These are phyloP conservation scores for Hirsutella rhossiliensis DNA, from an alignment of 2,329 filamentous ascomycete species.

Conservation along the genomic window DNA sequence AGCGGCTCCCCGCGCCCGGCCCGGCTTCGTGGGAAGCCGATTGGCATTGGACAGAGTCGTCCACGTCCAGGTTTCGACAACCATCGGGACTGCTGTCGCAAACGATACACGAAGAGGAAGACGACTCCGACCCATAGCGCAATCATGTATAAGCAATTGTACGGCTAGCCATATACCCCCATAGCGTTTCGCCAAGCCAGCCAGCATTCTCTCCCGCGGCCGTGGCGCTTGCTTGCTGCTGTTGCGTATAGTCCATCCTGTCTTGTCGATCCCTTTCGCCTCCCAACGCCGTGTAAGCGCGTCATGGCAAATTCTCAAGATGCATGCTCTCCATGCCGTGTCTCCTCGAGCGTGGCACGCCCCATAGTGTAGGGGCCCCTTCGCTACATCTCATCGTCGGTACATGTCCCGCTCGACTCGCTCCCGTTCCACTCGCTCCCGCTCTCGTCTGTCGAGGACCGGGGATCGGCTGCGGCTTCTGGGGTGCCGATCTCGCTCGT, in stretches of 20 bases:
- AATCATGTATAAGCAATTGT: background rate
- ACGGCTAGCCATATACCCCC: background rate
- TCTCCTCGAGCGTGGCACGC: background rate
- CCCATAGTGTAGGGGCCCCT: constrained; percentile 1
- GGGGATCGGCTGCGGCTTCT: constrained; percentile 29
- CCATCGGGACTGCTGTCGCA: constrained; percentile 44
- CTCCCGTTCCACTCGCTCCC: constrained; percentile 34
- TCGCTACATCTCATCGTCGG: constrained; percentile 26
- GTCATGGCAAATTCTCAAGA: background rate
- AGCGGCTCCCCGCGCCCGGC: background rate
- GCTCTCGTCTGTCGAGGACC: constrained; percentile 23
- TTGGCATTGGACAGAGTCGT: constrained; percentile 24
- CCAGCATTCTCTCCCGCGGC: too few species aligned
- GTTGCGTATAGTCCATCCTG: too few species aligned
- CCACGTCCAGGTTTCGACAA: constrained; percentile 25
- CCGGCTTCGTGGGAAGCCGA: constrained; percentile 16
- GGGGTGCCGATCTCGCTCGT: constrained; percentile 27
- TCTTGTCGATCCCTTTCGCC: too few species aligned
- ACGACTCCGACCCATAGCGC: constrained; percentile 38
- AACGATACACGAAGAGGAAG: constrained; percentile 57
- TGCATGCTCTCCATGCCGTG: background rate
- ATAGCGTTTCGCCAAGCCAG: background rate
- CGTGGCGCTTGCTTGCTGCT: too few species aligned
- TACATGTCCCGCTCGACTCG: constrained; percentile 36
- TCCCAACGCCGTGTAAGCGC: too few species aligned